Conservation (phyloP, 345 rosid genomes). For the Eucalyptus lansdowneana region DNA sequence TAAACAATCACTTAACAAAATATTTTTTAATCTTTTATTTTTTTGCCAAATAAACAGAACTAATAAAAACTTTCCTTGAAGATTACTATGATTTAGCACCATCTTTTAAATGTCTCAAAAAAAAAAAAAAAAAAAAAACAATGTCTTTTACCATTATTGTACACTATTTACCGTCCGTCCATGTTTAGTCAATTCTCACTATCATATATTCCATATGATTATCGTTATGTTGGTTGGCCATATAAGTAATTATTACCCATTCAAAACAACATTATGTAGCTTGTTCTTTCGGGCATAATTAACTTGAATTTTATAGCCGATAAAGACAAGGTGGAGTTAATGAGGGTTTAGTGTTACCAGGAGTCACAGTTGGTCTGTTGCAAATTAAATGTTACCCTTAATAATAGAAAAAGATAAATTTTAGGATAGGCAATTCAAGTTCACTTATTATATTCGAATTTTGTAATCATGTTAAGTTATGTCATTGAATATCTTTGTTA, state of each 20-base stretch:
- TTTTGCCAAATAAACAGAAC: rapidly evolving
- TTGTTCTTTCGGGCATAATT: not conserved
- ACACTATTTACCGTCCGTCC: not conserved
- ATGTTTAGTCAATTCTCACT: not conserved
- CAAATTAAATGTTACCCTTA: not conserved
- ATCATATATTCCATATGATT: not conserved
- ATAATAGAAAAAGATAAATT: not conserved
- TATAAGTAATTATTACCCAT: not conserved
- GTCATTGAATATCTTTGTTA: not conserved
- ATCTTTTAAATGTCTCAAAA: not conserved
- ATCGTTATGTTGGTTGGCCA: not conserved
- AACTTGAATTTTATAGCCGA: not conserved
- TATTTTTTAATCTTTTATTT: not conserved
- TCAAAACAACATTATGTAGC: not conserved
- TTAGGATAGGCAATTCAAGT: not conserved
- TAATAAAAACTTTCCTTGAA: not conserved
- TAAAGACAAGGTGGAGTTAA: not conserved
- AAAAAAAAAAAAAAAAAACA: rapidly evolving
- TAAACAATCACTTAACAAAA: not conserved
- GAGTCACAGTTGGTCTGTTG: not conserved
- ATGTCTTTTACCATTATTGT: not conserved
- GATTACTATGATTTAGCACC: not conserved
- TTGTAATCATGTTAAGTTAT: not conserved
- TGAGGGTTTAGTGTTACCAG: not conserved
- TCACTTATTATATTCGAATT: not conserved